Percentiles rank a stretch among this genome's conserved stretches.
phyloP scores from a whole-genome alignment of 2,329 filamentous ascomycete species.

The Gliomastix tumulicola region DNA sequence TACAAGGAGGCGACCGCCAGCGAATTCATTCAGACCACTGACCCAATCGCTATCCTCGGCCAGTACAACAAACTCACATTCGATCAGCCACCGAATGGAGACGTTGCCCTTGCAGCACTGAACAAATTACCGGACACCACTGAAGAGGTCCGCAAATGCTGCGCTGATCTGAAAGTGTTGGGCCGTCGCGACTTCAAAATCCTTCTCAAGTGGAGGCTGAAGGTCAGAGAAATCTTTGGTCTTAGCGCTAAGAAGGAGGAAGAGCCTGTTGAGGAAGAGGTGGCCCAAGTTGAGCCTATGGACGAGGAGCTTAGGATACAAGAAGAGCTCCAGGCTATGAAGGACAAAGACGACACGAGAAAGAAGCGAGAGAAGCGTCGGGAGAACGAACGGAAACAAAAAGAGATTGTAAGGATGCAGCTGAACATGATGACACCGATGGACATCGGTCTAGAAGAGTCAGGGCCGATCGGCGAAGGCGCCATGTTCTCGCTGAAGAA shows the following conservation, averaged over 20 bases:
- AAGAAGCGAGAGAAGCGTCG: conserved; percentile 79
- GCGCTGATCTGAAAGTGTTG: conserved; percentile 78
- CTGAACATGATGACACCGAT: conserved; percentile 94
- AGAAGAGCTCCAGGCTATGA: conserved; percentile 75
- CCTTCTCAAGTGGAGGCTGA: conserved; percentile 82
- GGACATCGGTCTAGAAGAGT: conserved; percentile 90
- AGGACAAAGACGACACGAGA: conserved; percentile 67
- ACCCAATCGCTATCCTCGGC: conserved; percentile 89
- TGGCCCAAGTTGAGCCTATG: conserved; percentile 81
- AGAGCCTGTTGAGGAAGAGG: conserved; percentile 49
- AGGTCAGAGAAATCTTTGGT: conserved; percentile 84
- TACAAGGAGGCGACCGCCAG: conserved; percentile 84
- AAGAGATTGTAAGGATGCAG: conserved; percentile 93
- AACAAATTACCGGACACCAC: conserved; percentile 84
- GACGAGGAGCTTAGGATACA: conserved; percentile 91
- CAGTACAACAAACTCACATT: conserved; percentile 80
- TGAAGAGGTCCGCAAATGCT: conserved; percentile 70
- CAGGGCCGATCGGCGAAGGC: conserved; percentile 69
- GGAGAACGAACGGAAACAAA: conserved; percentile 91
- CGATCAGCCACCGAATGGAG: conserved; percentile 68
- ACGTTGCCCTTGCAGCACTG: conserved; percentile 80
- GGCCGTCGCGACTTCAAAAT: conserved; percentile 93
- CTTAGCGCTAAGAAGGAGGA: conserved; percentile 67
- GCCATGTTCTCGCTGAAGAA: conserved; percentile 81
- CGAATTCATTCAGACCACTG: conserved; percentile 88